Evolutionary conservation across 306 rosid genomes (phyloP), one percentile per base, ranked within the genome.

Genomic region (Quercus dentata): DNA sequence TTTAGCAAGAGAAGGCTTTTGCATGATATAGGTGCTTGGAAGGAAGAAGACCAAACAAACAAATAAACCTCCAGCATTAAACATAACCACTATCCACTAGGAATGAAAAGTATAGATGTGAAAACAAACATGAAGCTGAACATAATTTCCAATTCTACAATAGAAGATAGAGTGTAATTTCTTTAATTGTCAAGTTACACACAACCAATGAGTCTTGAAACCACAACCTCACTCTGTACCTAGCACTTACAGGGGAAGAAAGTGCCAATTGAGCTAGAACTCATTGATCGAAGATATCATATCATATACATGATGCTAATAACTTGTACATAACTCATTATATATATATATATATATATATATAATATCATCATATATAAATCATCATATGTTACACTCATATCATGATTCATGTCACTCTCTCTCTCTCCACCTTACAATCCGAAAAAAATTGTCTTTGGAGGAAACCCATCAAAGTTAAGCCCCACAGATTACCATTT

Each of bases 281-380:
- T 38, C 44, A 38, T 0, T 8, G 2, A 8, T 38, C 1, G 44
- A 7, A 1, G 44, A 38, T 38, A 38, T 38, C 64, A 11, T n/a
- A n/a, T 21, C 3, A 31, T 31, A 65, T 7, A 28, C 71, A 31
- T 14, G 19, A 2, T 2, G 38, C 13, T 28, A 65, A 2, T 4
- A 28, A 31, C 17, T 19, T 65, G 44, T 7, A 38, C 44, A 7
- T 7, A 38, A 38, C 44, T 38, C 44, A 7, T 38, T 2, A 38
- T 38, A 35, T 14, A 5, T 33, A 1, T 31, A 1, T 5, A 0
- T 33, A 0, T 33, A 0, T 33, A 0, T 33, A 4, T 15, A 17
- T 31, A 38, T 31, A 14, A 18, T n/a, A 46, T 67, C 72, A 67
- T 30, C 49, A 33, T 31, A 33, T 35, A 38, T 31, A 14, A 18